Base-by-base conservation (phyloP, 1,284 basidiomycete species). In the Moniliella sp. region DNA sequence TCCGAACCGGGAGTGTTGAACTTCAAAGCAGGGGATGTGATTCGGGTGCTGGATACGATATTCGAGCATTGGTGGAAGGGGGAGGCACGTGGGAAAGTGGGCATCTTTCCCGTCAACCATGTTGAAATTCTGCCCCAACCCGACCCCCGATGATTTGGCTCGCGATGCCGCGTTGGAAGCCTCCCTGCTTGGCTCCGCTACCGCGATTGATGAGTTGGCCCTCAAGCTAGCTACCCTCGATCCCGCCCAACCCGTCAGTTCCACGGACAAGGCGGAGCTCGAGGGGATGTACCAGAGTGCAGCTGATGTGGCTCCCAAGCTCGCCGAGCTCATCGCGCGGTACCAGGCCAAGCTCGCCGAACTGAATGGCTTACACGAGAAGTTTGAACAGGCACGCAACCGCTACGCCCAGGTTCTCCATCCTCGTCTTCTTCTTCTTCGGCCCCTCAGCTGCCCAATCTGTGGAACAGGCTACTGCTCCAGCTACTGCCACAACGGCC, bases 11-110 rank as follows among this genome's bases (percentile, higher is more conserved):
- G 86, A 9, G 91, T 97, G 62, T 69, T 99, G 4, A 74, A 75
- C 1, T 93, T 99, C 57, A 79, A 35, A 78, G 79, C 46, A 91
- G 86, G n/a, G 2, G 91, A 97, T 50, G 67, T 93, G 32, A 86
- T 97, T 65, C 84, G 86, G 48, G 88, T 94, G 10, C 74, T 97
- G 7, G 84, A 94, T 61, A 73, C 81, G 26, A 79, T 78, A 15
- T 93, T 93, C 64, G 78, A 84, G 52, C 83, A 94, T 58, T 99
- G 91, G 91, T 97, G 88, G 86, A 68, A 82, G 91, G 91, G n/a
- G 2, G 86, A 94, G 48, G 64, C 84, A 25, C 78, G 78, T 46
- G 84, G 86, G 1, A 68, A 79, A 39, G 84, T 83, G 5, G 91
- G 91, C 9, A 97, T 99, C 39, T 97, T 99, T 62, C 91, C n/a